A percentile compares a stretch with the other conserved stretches of the same genome.
Conservation (phyloP, 805 yeast genomes). For the Scheffersomyces ergatensis region DNA sequence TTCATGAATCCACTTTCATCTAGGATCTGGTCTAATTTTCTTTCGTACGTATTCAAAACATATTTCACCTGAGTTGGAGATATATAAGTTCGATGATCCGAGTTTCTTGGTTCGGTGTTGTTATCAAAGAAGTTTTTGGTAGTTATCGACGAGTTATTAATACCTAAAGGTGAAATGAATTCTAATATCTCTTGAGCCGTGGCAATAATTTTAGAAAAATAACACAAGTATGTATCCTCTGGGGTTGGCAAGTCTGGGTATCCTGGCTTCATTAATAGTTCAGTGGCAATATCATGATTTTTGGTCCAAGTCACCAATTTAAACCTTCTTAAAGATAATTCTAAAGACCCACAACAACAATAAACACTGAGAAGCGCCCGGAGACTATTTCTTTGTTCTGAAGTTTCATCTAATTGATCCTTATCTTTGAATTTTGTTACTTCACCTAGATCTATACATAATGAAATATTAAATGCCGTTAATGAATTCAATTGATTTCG, state of each 20-base stretch:
- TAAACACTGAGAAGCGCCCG: slow-evolving; percentile 48
- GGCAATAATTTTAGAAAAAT: slow-evolving; percentile 42
- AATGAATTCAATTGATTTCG: slow-evolving; percentile 50
- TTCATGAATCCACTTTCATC: slow-evolving; percentile 35
- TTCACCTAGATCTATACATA: slow-evolving; percentile 49
- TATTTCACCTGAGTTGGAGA: slow-evolving; percentile 13
- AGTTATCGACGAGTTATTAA: neutral
- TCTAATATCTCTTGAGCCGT: slow-evolving; percentile 50
- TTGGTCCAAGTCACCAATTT: slow-evolving; percentile 49
- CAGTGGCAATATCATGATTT: slow-evolving; percentile 36
- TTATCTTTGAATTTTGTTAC: slow-evolving; percentile 20
- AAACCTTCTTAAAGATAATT: slow-evolving; percentile 49
- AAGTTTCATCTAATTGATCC: slow-evolving; percentile 19
- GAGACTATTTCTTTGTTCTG: slow-evolving; percentile 24
- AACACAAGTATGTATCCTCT: slow-evolving; percentile 43
- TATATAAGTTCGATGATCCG: slow-evolving; percentile 8
- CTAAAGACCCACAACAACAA: slow-evolving; percentile 50
- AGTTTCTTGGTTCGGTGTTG: neutral
- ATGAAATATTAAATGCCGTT: slow-evolving; percentile 41
- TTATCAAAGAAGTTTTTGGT: neutral
- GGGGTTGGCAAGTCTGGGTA: slow-evolving; percentile 21
- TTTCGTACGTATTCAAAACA: slow-evolving; percentile 39
- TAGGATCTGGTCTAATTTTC: slow-evolving; percentile 35
- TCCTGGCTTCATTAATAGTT: slow-evolving; percentile 10
- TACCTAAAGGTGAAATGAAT: slow-evolving; percentile 11